Percentiles rank a stretch among this genome's conserved stretches.
Conservation (phyloP, 2,329 filamentous ascomycete species). For the Eutypa lata region DNA sequence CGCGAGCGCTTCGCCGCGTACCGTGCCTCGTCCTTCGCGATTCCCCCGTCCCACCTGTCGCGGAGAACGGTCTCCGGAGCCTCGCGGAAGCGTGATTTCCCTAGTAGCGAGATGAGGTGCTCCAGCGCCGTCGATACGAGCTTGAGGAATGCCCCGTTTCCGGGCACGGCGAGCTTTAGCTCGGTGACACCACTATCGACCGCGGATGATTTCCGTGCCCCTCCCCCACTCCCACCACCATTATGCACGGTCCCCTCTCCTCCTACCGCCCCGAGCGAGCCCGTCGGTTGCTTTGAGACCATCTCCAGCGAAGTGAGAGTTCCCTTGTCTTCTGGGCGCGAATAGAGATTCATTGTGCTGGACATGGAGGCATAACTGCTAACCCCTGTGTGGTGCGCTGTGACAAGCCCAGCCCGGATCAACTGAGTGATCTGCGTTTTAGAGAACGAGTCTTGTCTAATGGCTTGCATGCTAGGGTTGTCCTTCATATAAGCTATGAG, state of each 20-base stretch:
- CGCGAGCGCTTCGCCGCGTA: conserved; percentile 46
- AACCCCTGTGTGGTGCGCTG: conserved; percentile 38
- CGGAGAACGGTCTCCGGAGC: conserved; percentile 58
- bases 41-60: conserved; percentile 70
- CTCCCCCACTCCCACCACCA: conserved; percentile 51
- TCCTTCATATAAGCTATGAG: conserved; percentile 51
- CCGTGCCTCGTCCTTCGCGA: conserved; percentile 43
- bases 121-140: conserved; percentile 58
- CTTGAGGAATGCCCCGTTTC: conserved; percentile 65
- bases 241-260: conserved; percentile 63
- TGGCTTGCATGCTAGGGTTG: conserved; percentile 44
- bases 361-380: conserved; percentile 29
- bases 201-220: conserved; percentile 40
- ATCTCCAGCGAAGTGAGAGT: conserved; percentile 59
- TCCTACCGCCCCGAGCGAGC: conserved; percentile 66
- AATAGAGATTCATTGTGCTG: conserved; percentile 35
- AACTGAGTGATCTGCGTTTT: conserved; percentile 41
- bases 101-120: conserved; percentile 59
- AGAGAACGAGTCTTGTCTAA: conserved; percentile 29
- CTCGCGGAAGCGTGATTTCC: conserved; percentile 59
- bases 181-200: conserved; percentile 25
- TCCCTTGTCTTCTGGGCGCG: conserved; percentile 51
- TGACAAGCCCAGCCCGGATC: conserved; percentile 66
- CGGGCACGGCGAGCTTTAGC: conserved; percentile 61
- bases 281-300: conserved; percentile 64